Evolutionary conservation across 2,329 filamentous ascomycete genomes (phyloP).

Genomic region (Trichoderma simmonsii): DNA sequence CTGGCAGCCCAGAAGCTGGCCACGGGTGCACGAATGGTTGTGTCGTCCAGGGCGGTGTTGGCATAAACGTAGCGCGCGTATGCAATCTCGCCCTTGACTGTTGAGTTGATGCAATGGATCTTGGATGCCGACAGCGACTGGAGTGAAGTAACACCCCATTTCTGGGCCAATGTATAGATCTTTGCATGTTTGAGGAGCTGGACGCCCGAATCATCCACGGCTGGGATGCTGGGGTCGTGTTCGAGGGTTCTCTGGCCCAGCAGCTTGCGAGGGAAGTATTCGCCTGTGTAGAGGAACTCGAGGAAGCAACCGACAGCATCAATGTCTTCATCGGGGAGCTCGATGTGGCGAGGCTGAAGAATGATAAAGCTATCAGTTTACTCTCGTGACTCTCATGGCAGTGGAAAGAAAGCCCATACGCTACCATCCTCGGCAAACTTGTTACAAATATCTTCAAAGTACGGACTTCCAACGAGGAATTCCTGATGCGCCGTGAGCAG

Average conservation of each 20-base stretch:
- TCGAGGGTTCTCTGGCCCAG: constrained; percentile 66
- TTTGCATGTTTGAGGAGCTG: constrained; percentile 86
- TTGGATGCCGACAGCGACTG: constrained; percentile 79
- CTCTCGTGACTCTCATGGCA: background rate
- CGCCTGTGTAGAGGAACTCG: constrained; percentile 41
- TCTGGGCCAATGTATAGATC: constrained; percentile 84
- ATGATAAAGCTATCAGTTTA: constrained; percentile 13
- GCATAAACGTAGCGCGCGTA: constrained; percentile 90
- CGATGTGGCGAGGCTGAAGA: constrained; percentile 59
- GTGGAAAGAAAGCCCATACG: constrained; percentile 43
- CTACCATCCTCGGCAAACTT: constrained; percentile 59
- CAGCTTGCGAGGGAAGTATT: constrained; percentile 69
- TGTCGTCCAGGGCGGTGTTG: constrained; percentile 67
- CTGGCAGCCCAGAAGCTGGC: constrained; percentile 88
- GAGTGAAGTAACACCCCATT: constrained; percentile 65
- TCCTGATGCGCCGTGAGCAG: constrained; percentile 76
- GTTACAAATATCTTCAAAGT: constrained; percentile 62
- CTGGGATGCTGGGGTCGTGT: constrained; percentile 60
- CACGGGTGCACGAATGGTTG: constrained; percentile 73
- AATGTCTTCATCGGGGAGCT: constrained; percentile 48
- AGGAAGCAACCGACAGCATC: constrained; percentile 40
- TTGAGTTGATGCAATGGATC: constrained; percentile 87
- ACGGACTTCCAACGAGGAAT: constrained; percentile 71
- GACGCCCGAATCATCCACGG: constrained; percentile 71
- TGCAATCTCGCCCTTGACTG: constrained; percentile 82